phyloP scores from a whole-genome alignment of 23 red algal genomes.

The Gracilariopsis chorda region DNA sequence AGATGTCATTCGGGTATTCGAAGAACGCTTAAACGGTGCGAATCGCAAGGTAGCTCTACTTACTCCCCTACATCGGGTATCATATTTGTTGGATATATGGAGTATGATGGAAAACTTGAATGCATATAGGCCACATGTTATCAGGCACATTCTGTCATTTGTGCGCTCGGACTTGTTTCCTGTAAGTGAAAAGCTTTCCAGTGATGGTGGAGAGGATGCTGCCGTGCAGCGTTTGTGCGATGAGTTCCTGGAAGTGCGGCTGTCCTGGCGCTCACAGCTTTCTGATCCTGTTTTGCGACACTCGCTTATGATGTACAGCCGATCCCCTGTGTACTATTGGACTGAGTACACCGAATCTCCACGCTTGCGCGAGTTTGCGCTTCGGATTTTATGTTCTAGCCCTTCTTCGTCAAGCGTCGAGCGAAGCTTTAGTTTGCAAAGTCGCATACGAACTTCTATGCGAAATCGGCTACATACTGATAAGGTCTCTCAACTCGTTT shows the following conservation, averaged over 20 bases:
- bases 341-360: not conserved
- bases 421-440: not conserved
- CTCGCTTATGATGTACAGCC: not conserved
- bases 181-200: not conserved
- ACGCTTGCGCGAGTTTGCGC: not conserved
- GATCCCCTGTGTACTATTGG: not conserved
- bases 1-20: not conserved
- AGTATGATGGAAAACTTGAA: not conserved
- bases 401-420: not conserved
- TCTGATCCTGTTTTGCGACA: not conserved
- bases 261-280: not conserved
- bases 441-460: not conserved
- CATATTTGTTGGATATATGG: not conserved
- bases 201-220: not conserved
- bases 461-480: not conserved
- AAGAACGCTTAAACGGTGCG: not conserved
- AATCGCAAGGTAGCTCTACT: not conserved
- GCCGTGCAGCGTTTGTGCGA: not conserved
- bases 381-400: not conserved
- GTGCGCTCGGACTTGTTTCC: not conserved
- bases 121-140: not conserved
- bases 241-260: not conserved
- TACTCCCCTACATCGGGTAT: not conserved
- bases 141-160: not conserved
- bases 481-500: conserved; percentile 7